phyloP scores from a whole-genome alignment of 2,329 filamentous ascomycete genomes.

The Nemania abortiva region DNA sequence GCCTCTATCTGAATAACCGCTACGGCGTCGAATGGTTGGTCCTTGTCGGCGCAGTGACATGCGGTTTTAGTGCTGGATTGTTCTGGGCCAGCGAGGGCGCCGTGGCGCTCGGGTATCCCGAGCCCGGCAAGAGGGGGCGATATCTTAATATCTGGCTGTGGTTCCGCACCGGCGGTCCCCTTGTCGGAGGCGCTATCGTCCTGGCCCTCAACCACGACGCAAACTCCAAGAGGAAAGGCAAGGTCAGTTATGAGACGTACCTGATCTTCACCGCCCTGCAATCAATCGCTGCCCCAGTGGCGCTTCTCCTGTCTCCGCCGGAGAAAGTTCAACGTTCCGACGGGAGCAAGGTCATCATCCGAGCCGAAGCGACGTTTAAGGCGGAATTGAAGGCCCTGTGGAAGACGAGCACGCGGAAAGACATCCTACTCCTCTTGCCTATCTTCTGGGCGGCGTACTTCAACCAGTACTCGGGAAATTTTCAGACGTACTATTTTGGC shows the following conservation, averaged over 20 bases:
- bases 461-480: constrained; percentile 62
- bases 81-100: constrained; percentile 84
- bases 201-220: constrained; percentile 72
- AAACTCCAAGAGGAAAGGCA: constrained; percentile 61
- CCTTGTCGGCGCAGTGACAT: constrained; percentile 75
- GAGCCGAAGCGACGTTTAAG: constrained; percentile 70
- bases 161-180: constrained; percentile 65
- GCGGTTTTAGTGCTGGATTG: constrained; percentile 76
- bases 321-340: constrained; percentile 74
- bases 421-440: constrained; percentile 77
- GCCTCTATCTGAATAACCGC: constrained; percentile 57
- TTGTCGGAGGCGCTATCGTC: constrained; percentile 79
- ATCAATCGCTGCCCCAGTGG: constrained; percentile 71
- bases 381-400: constrained; percentile 72
- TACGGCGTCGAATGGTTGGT: constrained; percentile 73
- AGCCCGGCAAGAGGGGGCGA: constrained; percentile 74
- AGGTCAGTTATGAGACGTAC: constrained; percentile 76
- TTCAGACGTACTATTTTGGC: constrained; percentile 73
- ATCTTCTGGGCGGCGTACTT: constrained; percentile 76
- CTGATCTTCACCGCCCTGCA: constrained; percentile 79
- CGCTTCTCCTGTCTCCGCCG: constrained; percentile 71
- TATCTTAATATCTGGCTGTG: constrained; percentile 77
- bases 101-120: constrained; percentile 77
- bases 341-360: constrained; percentile 70
- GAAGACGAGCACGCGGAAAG: constrained; percentile 73